Percentiles rank a stretch among this genome's conserved stretches.
These are phyloP conservation scores for Psilocybe tampanensis DNA, from an alignment of 768 basidiomycete species.

Conservation along the genomic window DNA sequence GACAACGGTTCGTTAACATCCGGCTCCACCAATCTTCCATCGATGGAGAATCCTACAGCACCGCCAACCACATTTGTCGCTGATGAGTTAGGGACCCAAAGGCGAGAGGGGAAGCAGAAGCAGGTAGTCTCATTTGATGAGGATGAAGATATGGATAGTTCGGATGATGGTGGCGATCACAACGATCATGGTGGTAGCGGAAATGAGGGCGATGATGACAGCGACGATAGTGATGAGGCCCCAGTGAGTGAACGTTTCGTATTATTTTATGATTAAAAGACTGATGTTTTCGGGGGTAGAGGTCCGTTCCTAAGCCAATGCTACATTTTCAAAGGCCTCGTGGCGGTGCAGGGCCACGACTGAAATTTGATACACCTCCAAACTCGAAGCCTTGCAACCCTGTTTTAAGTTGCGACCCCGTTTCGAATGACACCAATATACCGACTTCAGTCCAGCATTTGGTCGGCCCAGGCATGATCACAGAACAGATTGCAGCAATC, in stretches of 20 bases:
- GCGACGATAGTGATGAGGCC: neutral
- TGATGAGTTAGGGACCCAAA: no score
- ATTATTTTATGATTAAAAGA: no score
- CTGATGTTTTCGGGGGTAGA: neutral
- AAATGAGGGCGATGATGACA: neutral
- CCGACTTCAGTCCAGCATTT: neutral
- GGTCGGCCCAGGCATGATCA: neutral
- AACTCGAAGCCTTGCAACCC: neutral
- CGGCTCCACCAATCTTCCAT: no score
- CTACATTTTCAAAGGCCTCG: neutral
- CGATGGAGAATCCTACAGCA: no score
- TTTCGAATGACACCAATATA: neutral
- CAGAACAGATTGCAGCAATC: neutral
- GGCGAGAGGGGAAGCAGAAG: neutral
- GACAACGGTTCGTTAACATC: no score
- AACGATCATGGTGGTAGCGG: neutral
- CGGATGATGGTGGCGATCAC: neutral
- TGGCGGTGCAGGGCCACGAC: neutral
- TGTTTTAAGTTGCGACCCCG: no score
- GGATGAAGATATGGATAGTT: neutral
- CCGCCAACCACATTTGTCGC: no score
- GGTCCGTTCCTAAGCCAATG: neutral
- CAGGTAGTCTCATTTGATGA: neutral
- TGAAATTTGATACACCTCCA: neutral
- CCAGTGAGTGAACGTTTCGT: neutral